These are phyloP conservation scores for Hirsutella rhossiliensis DNA, from an alignment of 2,329 filamentous ascomycete genomes.

Conservation along the genomic window DNA sequence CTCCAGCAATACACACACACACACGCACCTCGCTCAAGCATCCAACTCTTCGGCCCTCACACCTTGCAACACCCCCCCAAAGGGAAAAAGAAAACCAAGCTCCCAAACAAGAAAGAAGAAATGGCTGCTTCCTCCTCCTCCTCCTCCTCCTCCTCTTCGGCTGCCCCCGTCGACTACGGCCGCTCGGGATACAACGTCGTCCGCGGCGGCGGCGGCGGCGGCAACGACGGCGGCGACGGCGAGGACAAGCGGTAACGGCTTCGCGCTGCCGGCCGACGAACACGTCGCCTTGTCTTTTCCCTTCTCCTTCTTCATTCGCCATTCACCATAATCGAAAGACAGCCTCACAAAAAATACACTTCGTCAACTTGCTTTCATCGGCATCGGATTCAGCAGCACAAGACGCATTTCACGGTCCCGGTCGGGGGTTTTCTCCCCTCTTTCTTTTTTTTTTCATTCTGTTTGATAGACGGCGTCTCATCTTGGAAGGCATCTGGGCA, in stretches of 20 bases:
- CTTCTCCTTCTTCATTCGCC: not conserved
- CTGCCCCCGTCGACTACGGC: constrained; percentile 23
- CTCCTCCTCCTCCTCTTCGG: constrained; percentile 12
- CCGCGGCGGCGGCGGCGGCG: constrained; percentile 8
- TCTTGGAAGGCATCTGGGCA: not conserved
- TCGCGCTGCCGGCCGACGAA: too few species aligned
- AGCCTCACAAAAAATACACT: not conserved
- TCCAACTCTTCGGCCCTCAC: too few species aligned
- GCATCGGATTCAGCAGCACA: too few species aligned
- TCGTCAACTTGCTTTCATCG: too few species aligned
- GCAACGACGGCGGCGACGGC: constrained; percentile 14
- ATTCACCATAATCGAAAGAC: too few species aligned
- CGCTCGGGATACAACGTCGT: constrained; percentile 32
- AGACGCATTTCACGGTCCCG: too few species aligned
- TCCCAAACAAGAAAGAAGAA: too few species aligned
- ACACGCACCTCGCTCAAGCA: too few species aligned
- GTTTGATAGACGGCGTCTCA: not conserved
- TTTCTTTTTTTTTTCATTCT: not conserved
- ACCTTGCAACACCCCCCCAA: too few species aligned
- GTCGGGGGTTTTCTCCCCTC: not conserved
- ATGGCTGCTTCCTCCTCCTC: constrained; percentile 11
- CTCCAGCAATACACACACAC: too few species aligned
- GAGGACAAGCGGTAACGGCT: constrained; percentile 1
- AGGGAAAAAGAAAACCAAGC: too few species aligned
- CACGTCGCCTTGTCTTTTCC: not conserved